phyloP scores from a whole-genome alignment of 345 rosid genomes.

The Adansonia digitata region DNA sequence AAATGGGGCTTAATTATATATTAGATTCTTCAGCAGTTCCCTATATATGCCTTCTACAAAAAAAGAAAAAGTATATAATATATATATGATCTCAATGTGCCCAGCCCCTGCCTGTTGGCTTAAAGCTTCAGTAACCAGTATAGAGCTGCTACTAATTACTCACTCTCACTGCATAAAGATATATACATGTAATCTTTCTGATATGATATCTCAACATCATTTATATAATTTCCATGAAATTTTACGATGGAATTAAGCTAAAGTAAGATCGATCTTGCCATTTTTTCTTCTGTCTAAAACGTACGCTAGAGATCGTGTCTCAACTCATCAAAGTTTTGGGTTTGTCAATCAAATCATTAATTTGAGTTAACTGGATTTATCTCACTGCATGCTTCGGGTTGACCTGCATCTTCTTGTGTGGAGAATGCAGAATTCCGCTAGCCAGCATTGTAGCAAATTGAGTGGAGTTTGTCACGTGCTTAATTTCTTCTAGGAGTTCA shows the following conservation, averaged over 20 bases:
- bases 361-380: neutral
- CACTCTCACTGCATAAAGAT: neutral
- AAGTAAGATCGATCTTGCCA: neutral
- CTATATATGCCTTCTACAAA: too few species aligned
- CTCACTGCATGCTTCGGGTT: neutral
- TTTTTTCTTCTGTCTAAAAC: too few species aligned
- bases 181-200: neutral
- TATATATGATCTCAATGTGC: neutral
- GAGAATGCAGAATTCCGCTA: neutral
- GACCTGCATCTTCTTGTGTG: neutral
- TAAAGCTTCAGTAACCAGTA: neutral
- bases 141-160: neutral
- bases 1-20: neutral
- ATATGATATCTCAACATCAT: neutral
- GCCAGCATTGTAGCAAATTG: neutral
- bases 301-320: neutral
- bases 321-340: neutral
- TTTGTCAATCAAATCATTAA: neutral
- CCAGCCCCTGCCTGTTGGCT: neutral
- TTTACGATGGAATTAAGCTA: too few species aligned
- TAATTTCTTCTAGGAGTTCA: too few species aligned
- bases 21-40: too few species aligned
- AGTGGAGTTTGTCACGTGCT: neutral
- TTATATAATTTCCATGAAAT: too few species aligned
- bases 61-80: too few species aligned